These are phyloP conservation scores for Cladosporium phlei DNA, from an alignment of 2,329 filamentous ascomycete genomes.

Conservation along the genomic window DNA sequence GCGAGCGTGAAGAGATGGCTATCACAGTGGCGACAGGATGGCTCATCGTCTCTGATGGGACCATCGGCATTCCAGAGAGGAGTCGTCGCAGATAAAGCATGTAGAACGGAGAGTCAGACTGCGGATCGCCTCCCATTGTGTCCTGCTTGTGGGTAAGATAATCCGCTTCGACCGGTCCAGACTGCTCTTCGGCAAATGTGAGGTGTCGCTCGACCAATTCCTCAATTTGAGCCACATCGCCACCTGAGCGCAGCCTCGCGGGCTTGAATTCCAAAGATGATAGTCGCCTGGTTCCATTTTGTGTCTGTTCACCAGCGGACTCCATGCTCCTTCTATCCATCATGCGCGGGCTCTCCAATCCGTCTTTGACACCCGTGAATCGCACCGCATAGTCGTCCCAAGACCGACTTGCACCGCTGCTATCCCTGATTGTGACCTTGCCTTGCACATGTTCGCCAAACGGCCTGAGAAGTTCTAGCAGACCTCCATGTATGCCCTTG, in stretches of 20 bases:
- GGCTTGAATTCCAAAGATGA: conserved; percentile 33
- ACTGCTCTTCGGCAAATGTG: conserved; percentile 62
- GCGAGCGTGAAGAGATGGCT: conserved; percentile 85
- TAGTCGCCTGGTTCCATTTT: conserved; percentile 23
- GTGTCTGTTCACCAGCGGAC: conserved; percentile 23
- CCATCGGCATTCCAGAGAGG: conserved; percentile 71
- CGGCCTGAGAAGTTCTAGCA: conserved; percentile 80
- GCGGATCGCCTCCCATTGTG: conserved; percentile 14
- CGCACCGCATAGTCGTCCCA: conserved; percentile 89
- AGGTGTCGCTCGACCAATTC: conserved; percentile 75
- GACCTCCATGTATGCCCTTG: conserved; percentile 78
- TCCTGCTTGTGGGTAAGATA: conserved; percentile 38
- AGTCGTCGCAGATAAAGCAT: conserved; percentile 77
- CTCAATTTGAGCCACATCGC: conserved; percentile 66
- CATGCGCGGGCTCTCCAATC: conserved; percentile 36
- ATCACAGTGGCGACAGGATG: conserved; percentile 94
- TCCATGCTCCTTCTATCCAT: conserved; percentile 36
- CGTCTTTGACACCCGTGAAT: conserved; percentile 67
- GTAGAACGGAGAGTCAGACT: conserved; percentile 59
- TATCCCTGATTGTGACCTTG: conserved; percentile 86
- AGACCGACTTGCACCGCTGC: conserved; percentile 72
- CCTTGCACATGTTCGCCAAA: conserved; percentile 86
- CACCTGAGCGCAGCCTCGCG: conserved; percentile 41
- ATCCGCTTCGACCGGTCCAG: conserved; percentile 32
- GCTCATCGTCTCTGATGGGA: conserved; percentile 85